phyloP scores from a whole-genome alignment of 495 filamentous ascomycete genomes.

The Evansstolkia leycettana region DNA sequence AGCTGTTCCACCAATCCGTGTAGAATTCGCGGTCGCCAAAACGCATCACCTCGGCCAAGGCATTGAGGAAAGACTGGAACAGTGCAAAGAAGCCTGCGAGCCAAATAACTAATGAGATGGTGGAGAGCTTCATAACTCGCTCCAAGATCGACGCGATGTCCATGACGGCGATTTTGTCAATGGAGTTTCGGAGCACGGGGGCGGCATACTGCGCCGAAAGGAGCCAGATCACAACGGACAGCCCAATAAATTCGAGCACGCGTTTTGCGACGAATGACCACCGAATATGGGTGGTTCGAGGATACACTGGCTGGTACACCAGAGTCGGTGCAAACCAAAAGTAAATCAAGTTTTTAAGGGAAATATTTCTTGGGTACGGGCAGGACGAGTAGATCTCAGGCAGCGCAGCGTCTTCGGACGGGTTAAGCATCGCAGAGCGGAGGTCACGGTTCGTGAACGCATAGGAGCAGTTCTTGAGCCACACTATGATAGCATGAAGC shows the following conservation, averaged over 20 bases:
- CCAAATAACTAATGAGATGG: slow-evolving; percentile 90
- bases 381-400: slow-evolving; percentile 73
- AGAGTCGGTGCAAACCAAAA: slow-evolving; percentile 97
- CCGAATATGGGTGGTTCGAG: slow-evolving; percentile 61
- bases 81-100: slow-evolving; percentile 92
- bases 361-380: slow-evolving; percentile 85
- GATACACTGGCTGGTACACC: slow-evolving; percentile 94
- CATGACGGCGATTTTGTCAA: slow-evolving; percentile 71
- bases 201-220: slow-evolving; percentile 85
- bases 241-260: slow-evolving; percentile 56
- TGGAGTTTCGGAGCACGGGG: slow-evolving; percentile 76
- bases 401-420: slow-evolving; percentile 41
- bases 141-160: slow-evolving; percentile 76
- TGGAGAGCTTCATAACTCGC: slow-evolving; percentile 85
- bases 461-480: slow-evolving; percentile 90
- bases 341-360: slow-evolving; percentile 71
- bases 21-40: slow-evolving; percentile 95
- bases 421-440: slow-evolving; percentile 72
- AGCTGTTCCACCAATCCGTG: slow-evolving; percentile 94
- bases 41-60: slow-evolving; percentile 74
- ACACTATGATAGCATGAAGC: slow-evolving; percentile 87
- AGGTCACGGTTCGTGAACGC: slow-evolving; percentile 95
- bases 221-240: slow-evolving; percentile 87
- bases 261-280: slow-evolving; percentile 82
- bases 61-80: slow-evolving; percentile 84